Evolutionary conservation across 345 rosid genomes (phyloP).

Genomic region (Kernera saxatilis): DNA sequence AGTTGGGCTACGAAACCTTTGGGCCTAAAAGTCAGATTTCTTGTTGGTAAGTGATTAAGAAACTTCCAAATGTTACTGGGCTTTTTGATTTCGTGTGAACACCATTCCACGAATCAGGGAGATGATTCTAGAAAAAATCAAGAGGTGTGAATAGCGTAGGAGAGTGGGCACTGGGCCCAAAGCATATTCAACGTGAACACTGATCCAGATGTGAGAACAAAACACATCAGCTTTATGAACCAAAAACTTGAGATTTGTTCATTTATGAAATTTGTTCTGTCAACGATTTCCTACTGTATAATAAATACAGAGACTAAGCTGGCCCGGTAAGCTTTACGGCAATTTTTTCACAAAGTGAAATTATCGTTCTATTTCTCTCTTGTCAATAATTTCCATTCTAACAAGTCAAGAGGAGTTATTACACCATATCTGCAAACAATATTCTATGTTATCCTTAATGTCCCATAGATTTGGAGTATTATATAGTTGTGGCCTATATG

Average conservation of each 20-base stretch:
- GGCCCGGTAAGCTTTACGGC: background rate
- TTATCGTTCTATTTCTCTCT: too few relatives aligned
- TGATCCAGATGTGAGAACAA: background rate
- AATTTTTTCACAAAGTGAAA: background rate
- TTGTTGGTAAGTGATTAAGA: background rate
- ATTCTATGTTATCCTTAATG: background rate
- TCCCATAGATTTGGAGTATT: constrained; percentile 18
- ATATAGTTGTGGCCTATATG: background rate
- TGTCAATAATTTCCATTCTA: too few relatives aligned
- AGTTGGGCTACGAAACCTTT: background rate
- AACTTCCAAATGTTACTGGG: background rate
- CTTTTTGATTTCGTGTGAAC: too few relatives aligned
- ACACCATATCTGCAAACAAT: too few relatives aligned
- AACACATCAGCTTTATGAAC: background rate
- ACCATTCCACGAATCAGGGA: background rate
- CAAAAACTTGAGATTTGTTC: background rate
- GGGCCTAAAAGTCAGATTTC: background rate
- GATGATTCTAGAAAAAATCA: background rate
- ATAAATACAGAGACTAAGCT: background rate
- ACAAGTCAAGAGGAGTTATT: background rate
- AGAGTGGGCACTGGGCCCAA: background rate
- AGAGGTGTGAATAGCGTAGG: background rate
- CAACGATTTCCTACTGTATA: background rate
- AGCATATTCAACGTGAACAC: background rate
- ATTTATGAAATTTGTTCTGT: background rate